These are phyloP conservation scores for Choanephora cucurbitarum DNA, from an alignment of 371 early-diverging fungal species.

Conservation along the genomic window DNA sequence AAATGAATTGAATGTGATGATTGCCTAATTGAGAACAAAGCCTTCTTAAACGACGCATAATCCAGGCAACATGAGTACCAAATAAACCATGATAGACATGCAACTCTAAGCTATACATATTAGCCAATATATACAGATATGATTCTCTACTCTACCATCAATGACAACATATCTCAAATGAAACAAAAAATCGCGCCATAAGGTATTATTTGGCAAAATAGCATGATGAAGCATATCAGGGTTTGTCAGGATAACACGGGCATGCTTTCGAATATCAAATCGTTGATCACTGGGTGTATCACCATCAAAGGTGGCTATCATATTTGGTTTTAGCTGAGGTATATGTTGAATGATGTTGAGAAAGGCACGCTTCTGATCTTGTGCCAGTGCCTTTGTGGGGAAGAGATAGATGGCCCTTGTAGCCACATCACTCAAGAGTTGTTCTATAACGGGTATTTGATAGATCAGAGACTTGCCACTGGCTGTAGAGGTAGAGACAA, in stretches of 20 bases:
- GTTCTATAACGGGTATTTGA: conserved; percentile 67
- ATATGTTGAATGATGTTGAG: conserved; percentile 31
- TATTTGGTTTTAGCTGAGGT: conserved; percentile 19
- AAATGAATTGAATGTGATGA: conserved; percentile 53
- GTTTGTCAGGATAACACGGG: conserved; percentile 74
- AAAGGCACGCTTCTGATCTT: conserved; percentile 71
- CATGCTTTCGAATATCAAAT: conserved; percentile 43
- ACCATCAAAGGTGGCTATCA: conserved; percentile 48
- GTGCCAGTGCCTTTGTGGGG: conserved; percentile 79
- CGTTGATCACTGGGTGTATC: conserved; percentile 54
- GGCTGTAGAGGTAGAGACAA: conserved; percentile 74
- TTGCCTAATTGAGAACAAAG: conserved; percentile 56
- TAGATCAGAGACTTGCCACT: conserved; percentile 84
- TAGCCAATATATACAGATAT: no score
- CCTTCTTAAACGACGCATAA: conserved; percentile 68
- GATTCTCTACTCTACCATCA: conserved; percentile 72
- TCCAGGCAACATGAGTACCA: conserved; percentile 68
- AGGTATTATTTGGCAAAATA: conserved; percentile 60
- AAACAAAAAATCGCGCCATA: conserved; percentile 61
- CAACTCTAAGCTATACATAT: conserved; percentile 54
- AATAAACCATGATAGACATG: conserved; percentile 72
- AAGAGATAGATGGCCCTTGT: conserved; percentile 64
- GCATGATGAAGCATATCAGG: conserved; percentile 82
- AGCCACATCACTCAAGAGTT: conserved; percentile 39
- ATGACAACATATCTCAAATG: conserved; percentile 65